A percentile compares a stretch with the other conserved stretches of the same genome.
Conservation (phyloP, 208 protist species). For the Acanthamoeba royreba region DNA sequence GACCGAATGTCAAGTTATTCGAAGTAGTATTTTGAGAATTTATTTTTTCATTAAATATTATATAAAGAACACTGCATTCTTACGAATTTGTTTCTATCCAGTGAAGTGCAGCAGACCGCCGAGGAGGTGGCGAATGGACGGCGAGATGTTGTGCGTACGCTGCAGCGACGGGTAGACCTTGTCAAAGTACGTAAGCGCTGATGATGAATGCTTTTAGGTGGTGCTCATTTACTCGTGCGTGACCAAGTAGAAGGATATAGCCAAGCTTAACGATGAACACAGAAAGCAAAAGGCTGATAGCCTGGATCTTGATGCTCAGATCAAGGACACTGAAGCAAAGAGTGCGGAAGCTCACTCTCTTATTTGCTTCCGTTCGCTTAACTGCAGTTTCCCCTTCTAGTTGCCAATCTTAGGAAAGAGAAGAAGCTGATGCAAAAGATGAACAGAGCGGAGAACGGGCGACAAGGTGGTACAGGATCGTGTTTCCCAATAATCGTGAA, state of each 20-base stretch:
- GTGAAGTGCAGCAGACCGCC: too few species aligned
- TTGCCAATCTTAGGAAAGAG: too few species aligned
- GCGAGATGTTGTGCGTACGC: neutral
- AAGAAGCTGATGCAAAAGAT: neutral
- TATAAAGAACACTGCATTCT: neutral
- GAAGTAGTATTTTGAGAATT: too few species aligned
- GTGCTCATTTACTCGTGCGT: neutral
- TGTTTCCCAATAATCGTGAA: neutral
- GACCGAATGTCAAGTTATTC: too few species aligned
- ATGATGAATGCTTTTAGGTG: neutral
- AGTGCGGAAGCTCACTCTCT: neutral
- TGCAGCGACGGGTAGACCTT: neutral
- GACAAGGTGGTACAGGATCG: neutral
- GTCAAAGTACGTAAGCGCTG: neutral
- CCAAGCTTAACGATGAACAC: neutral
- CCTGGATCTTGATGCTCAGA: neutral
- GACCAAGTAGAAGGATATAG: neutral
- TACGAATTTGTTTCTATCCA: too few species aligned
- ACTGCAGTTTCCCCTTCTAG: neutral
- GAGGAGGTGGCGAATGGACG: neutral
- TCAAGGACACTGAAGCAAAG: neutral
- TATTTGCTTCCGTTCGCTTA: neutral
- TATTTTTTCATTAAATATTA: neutral
- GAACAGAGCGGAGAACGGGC: neutral
- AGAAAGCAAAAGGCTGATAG: neutral